phyloP scores from a whole-genome alignment of 306 rosid genomes.

The Castanea sativa region DNA sequence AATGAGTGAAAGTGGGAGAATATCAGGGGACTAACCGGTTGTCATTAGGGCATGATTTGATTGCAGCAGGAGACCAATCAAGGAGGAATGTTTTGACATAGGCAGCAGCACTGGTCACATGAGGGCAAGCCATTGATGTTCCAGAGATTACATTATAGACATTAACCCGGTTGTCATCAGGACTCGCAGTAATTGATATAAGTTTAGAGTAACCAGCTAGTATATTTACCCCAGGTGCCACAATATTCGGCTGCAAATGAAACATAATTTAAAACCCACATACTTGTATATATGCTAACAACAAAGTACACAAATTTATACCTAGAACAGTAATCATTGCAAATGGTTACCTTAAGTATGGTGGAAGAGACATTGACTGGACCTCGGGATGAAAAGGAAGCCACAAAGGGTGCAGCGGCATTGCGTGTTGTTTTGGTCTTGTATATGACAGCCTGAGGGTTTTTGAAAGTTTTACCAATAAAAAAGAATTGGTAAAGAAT shows the following conservation, averaged over 20 bases:
- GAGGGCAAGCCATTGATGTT: slow-evolving; percentile 87
- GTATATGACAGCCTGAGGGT: slow-evolving; percentile 52
- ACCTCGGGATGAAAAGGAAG: slow-evolving; percentile 73
- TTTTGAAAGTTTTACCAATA: slow-evolving; percentile 26
- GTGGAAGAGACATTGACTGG: slow-evolving; percentile 42
- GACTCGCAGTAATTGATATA: slow-evolving; percentile 33
- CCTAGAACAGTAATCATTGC: too few relatives aligned
- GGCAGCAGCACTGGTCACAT: slow-evolving; percentile 65
- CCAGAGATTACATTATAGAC: slow-evolving; percentile 61
- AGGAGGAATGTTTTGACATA: slow-evolving; percentile 77
- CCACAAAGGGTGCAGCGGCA: slow-evolving; percentile 52
- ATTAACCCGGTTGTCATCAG: slow-evolving; percentile 31
- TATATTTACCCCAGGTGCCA: slow-evolving; percentile 78
- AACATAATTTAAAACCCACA: too few relatives aligned
- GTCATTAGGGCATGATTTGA: slow-evolving; percentile 88
- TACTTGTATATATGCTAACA: too few relatives aligned
- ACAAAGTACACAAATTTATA: too few relatives aligned
- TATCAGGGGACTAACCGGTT: slow-evolving; percentile 44
- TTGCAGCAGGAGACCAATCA: slow-evolving; percentile 78
- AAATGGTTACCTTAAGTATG: slow-evolving; percentile 57
- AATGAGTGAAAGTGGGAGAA: neutral
- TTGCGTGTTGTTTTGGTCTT: slow-evolving; percentile 27
- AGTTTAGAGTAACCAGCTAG: slow-evolving; percentile 59
- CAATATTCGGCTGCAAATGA: slow-evolving; percentile 56
- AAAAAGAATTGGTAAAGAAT: too few relatives aligned